Evolutionary conservation across 192 early-diverging fungal species (phyloP), one percentile per base, ranked within the genome.

Genomic region (Coemansia sp.): DNA sequence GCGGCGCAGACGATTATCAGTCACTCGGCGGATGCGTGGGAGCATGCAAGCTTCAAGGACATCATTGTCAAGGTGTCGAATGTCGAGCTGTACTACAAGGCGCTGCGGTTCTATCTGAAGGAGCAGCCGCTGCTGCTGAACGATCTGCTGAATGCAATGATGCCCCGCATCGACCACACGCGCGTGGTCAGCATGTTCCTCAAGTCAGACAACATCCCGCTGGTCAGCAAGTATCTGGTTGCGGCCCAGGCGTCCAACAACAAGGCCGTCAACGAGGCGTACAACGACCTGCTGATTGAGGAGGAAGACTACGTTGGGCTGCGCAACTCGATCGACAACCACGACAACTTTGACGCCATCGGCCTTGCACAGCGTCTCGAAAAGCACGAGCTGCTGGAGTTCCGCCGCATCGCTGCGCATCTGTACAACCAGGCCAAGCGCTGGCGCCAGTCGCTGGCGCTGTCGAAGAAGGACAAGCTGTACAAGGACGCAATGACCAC

Each of bases 401-500:
- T 99, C 88, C 89, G 96, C n/a, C 88, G 96, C 41, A 97, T 99
- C 65, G 91, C 96, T 9, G 93, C 98, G 6, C 94, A 95, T 67
- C 81, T 99, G 41, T 98, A 95, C 89, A 96, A 95, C 86, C 91
- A 87, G 74, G 96, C 96, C 86, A 94, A 94, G 83, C 92, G 94
- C 66, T 99, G 96, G 96, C 85, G 88, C 71, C 93, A 99, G 75
- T 96, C 95, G 26, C 91, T 99, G 74, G 86, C 89, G 12, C 81
- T 99, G 47, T 98, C 95, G 18, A 98, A 99, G 87, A 91, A 97
- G 84, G 96, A 99, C 81, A 87, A 93, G 67, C 88, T 98, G 44
- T 99, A 90, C 86, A 96, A 98, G 86, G 98, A 99, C 70, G 96
- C 96, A 2, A 99, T 99, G 93, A 95, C 96, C 63, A 98, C 98